phyloP scores from a whole-genome alignment of 164 flowering plant genomes.

The Vitis amurensis region DNA sequence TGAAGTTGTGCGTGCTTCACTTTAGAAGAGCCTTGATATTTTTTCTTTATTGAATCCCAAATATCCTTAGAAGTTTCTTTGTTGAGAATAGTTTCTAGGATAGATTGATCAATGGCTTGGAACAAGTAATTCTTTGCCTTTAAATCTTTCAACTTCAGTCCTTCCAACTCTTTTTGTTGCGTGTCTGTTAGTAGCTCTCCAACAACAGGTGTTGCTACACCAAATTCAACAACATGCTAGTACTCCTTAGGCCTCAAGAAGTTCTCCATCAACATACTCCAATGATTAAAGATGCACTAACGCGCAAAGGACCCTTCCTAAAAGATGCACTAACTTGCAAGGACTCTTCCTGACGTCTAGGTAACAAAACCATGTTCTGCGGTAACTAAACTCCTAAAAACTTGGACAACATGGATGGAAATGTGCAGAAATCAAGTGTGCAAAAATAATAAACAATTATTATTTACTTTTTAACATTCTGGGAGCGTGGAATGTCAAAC shows the following conservation, averaged over 20 bases:
- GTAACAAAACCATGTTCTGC: too few relatives aligned
- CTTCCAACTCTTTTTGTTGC: not conserved
- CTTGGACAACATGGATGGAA: too few relatives aligned
- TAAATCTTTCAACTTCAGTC: constrained; percentile 4
- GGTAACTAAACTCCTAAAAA: too few relatives aligned
- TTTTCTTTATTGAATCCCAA: constrained; percentile 19
- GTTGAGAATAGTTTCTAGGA: constrained; percentile 22
- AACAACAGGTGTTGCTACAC: too few relatives aligned
- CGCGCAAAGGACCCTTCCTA: too few relatives aligned
- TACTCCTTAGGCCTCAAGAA: not conserved
- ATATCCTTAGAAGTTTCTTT: constrained; percentile 23
- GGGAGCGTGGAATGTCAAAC: too few relatives aligned
- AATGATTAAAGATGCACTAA: not conserved
- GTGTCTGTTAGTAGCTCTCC: not conserved
- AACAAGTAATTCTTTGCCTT: constrained; percentile 15
- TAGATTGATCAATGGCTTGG: constrained; percentile 12
- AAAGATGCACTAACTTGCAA: too few relatives aligned
- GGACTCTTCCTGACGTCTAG: too few relatives aligned
- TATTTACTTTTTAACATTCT: too few relatives aligned
- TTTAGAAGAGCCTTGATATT: constrained; percentile 18
- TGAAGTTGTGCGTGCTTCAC: constrained; percentile 22
- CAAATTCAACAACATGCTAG: not conserved
- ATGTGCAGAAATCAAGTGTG: too few relatives aligned
- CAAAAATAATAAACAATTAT: too few relatives aligned
- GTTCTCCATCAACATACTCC: constrained; percentile 9